These are phyloP conservation scores for Peribolospora kevripleyi DNA, from an alignment of 768 basidiomycete species.

Conservation along the genomic window DNA sequence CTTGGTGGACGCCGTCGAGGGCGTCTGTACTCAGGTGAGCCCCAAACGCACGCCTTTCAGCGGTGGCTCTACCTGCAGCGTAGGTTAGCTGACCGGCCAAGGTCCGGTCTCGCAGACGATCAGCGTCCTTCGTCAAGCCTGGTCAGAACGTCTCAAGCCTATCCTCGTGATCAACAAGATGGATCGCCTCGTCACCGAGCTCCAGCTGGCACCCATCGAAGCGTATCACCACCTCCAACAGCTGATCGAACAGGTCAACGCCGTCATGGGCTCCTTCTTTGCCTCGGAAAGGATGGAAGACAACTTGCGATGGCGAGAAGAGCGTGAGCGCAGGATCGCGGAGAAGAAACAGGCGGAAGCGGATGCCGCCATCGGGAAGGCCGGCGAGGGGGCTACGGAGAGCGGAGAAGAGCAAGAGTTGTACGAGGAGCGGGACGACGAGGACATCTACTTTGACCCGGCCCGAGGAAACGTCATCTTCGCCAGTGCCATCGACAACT, in stretches of 20 bases:
- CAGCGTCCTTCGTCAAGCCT: constrained; percentile 79
- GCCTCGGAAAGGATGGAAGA: constrained; percentile 92
- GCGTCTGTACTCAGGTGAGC: constrained; percentile 84
- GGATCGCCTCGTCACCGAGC: constrained; percentile 78
- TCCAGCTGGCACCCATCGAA: constrained; percentile 70
- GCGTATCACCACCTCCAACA: constrained; percentile 84
- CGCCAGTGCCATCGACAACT: constrained; percentile 83
- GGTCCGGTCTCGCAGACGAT: constrained; percentile 39
- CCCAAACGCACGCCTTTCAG: not conserved
- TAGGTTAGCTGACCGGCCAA: not conserved
- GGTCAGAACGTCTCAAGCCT: constrained; percentile 66
- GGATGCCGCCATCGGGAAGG: constrained; percentile 4
- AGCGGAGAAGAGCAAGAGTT: constrained; percentile 22
- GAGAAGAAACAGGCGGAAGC: constrained; percentile 47
- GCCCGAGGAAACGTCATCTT: constrained; percentile 90
- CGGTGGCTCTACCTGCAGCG: not conserved
- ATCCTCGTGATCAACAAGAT: constrained; percentile 93
- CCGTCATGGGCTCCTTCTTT: constrained; percentile 91
- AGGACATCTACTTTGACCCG: constrained; percentile 91
- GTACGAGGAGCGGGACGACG: constrained; percentile 89
- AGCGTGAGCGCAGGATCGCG: constrained; percentile 55
- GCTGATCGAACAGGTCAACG: constrained; percentile 89
- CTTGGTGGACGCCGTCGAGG: constrained; percentile 87
- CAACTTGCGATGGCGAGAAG: constrained; percentile 79
- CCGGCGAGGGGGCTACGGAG: no score